Percentiles rank a stretch among this genome's conserved stretches.
Conservation (phyloP, 2,329 filamentous ascomycete genomes). For the Scedosporium boydii region DNA sequence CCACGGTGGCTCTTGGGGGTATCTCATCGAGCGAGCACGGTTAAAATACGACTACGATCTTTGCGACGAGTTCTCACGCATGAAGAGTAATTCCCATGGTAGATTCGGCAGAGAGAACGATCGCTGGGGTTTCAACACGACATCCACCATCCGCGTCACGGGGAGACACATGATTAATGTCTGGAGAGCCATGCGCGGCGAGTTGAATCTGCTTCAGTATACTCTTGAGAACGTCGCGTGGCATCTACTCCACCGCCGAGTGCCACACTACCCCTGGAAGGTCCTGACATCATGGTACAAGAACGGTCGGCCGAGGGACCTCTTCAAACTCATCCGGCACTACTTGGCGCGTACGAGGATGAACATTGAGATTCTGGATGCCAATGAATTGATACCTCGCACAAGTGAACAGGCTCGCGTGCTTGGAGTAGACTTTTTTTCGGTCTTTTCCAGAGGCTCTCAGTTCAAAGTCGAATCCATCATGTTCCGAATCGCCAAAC, state of each 20-base stretch:
- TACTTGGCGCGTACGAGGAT: slow-evolving; percentile 67
- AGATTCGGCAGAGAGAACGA: slow-evolving; percentile 80
- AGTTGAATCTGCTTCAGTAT: slow-evolving; percentile 85
- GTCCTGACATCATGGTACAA: slow-evolving; percentile 77
- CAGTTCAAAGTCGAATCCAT: slow-evolving; percentile 98
- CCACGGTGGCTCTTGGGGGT: slow-evolving; percentile 90
- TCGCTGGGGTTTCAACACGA: slow-evolving; percentile 88
- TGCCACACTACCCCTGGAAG: slow-evolving; percentile 77
- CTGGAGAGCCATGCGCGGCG: slow-evolving; percentile 91
- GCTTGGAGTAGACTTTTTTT: slow-evolving; percentile 92
- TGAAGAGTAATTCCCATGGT: slow-evolving; percentile 74
- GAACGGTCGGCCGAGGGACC: slow-evolving; percentile 55
- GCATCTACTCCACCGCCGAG: slow-evolving; percentile 75
- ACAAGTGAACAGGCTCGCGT: slow-evolving; percentile 92
- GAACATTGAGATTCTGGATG: slow-evolving; percentile 82
- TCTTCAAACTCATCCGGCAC: slow-evolving; percentile 69
- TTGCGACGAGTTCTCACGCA: slow-evolving; percentile 82
- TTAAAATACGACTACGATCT: slow-evolving; percentile 83
- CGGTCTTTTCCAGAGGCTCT: slow-evolving; percentile 86
- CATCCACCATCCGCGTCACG: slow-evolving; percentile 84
- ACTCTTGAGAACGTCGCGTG: slow-evolving; percentile 94
- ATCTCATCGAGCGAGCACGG: slow-evolving; percentile 80
- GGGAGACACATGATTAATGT: slow-evolving; percentile 95
- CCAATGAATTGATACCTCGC: slow-evolving; percentile 77
- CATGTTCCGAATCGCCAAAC: slow-evolving; percentile 97